Evolutionary conservation across 2,329 filamentous ascomycete species (phyloP), one percentile per base, ranked within the genome.

Genomic region (Aureobasidium musti): DNA sequence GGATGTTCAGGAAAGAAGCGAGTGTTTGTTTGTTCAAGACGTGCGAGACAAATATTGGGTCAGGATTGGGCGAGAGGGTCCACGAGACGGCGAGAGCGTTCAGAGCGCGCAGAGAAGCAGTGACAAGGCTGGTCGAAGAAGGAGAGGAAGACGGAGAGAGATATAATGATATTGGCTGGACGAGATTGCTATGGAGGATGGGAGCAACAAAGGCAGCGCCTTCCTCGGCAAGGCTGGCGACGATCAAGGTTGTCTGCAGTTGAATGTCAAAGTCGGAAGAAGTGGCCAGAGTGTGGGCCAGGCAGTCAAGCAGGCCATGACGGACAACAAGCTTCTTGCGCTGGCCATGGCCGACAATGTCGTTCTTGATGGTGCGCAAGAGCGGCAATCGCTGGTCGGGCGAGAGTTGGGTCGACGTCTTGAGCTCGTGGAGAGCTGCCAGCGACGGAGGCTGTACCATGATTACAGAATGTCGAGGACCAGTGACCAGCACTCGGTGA

Each of bases 271-370:
- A 89, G 67, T 91, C 87, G 13, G 77, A 73, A 52, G 75, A 74
- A 19, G 74, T 74, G 65, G 77, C 77, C 45, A 89, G 77, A 61
- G 86, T 77, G 41, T 82, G 80, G 33, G 86, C 81, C 57, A 91
- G 80, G 39, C 85, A 83, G 63, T 86, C 83, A 54, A 95, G 78
- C 33, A 91, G 82, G 21, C 93, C 93, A 65, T 86, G 80, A 67
- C 82, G 82, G 47, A 97, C 83, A 82, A 89, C 93, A 66, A 86
- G 79, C 78, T 94, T 89, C 79, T 99, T 99, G 76, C 89, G 89
- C 77, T 94, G 88, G 39, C 90, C 84, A 77, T 98, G 92, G 28
- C 95, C 95, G 68, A 97, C 87, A 56, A 96, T 85, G 69, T 95
- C 90, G 77, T 97, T 95, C 81, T 97, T 98, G 35, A 99, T 81